Evolutionary conservation across 2,329 filamentous ascomycete genomes (phyloP), one percentile per base, ranked within the genome.

Genomic region (Verticillium zaregamsianum): DNA sequence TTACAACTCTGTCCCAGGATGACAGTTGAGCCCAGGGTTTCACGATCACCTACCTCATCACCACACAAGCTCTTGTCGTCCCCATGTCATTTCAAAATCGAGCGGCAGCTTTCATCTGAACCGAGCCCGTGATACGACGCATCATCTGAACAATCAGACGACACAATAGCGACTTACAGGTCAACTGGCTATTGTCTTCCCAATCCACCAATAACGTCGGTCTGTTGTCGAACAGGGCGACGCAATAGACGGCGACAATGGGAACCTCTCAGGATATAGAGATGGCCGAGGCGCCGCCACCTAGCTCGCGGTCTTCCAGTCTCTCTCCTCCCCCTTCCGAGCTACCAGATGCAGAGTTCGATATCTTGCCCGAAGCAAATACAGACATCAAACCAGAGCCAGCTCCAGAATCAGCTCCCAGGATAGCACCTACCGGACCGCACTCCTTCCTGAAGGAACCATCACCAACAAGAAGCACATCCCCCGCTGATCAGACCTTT

Each of bases 261-360:
- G 25, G 35, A 56, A 31, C 17, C 2, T 54, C 59, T 5, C n/a
- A 55, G 52, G 61, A 65, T n/a, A 31, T 60, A 58, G 59, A 59
- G 37, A 66, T 65, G 64, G 54, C 54, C 12, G 15, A 33, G 9
- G 25, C 25, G 15, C 54, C 54, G n/a, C 25, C 25, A n/a, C 14
- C 54, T 12, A 55, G 49, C 20, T 56, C 63, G 33, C 25, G 55
- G 23, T 57, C 59, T 9, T 58, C 63, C 9, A 28, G 17, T 12
- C 49, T 66, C 23, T 60, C 63, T 20, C 32, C 55, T 28, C 61
- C 57, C 15, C 49, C 61, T 15, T 59, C 57, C 15, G 39, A 35
- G 31, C 20, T 49, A 23, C 8, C 23, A 49, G 45, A 14, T 25
- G 7, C n/a, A 3, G n/a, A 23, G 12, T 11, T 23, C 23, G 45